phyloP scores from a whole-genome alignment of 2,329 filamentous ascomycete species.

The Alternaria metachromatica region DNA sequence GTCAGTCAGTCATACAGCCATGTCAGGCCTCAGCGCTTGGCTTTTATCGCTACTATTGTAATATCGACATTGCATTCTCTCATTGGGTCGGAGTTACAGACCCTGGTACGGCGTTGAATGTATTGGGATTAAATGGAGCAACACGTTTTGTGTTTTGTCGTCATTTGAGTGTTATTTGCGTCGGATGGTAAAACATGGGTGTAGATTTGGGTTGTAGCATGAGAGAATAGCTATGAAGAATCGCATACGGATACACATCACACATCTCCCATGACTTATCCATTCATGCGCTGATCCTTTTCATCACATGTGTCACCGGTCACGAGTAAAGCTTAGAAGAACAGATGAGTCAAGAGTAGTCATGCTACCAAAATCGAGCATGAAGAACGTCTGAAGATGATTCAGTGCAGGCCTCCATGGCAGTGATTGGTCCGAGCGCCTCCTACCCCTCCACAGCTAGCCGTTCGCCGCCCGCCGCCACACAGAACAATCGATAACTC shows the following conservation, averaged over 20 bases:
- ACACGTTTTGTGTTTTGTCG: constrained; percentile 2
- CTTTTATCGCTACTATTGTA: constrained; percentile 8
- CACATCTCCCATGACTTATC: background rate
- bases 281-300: background rate
- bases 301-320: background rate
- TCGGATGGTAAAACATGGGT: constrained; percentile 6
- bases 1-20: background rate
- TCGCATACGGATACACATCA: background rate
- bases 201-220: constrained; percentile 6
- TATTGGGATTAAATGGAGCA: background rate
- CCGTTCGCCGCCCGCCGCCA: constrained; percentile 13
- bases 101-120: constrained; percentile 11
- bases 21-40: background rate
- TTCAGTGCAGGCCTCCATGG: background rate
- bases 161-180: constrained; percentile 7
- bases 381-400: background rate
- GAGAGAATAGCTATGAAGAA: constrained; percentile 1
- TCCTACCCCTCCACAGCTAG: constrained; percentile 19
- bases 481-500: constrained; percentile 26
- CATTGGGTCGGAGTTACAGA: constrained; percentile 9
- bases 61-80: constrained; percentile 18
- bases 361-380: background rate
- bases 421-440: constrained; percentile 5
- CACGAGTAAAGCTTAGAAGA: background rate
- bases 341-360: background rate